Conservation (phyloP, 2,329 filamentous ascomycete genomes). For the Tolypocladium tropicale region DNA sequence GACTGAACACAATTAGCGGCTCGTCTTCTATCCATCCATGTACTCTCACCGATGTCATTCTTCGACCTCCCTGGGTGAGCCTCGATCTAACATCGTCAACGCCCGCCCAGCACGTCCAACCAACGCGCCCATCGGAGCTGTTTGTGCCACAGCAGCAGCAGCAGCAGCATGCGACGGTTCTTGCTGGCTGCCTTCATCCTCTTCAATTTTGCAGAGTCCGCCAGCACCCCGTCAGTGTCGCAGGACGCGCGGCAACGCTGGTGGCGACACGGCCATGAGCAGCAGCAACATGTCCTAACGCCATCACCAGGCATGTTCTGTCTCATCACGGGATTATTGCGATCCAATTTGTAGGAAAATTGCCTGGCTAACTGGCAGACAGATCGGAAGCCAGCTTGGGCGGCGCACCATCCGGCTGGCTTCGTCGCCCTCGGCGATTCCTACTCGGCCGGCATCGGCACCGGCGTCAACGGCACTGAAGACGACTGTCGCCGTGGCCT, state of each 20-base stretch:
- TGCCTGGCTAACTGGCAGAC: neutral
- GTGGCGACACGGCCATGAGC: neutral
- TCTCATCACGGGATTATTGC: neutral
- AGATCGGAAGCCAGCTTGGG: slow-evolving; percentile 1
- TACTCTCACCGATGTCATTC: neutral
- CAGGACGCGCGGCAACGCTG: neutral
- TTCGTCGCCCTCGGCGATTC: slow-evolving; percentile 36
- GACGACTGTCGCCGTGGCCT: slow-evolving; percentile 30
- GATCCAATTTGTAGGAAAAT: neutral
- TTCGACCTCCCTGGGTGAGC: neutral
- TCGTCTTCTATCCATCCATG: too few species aligned
- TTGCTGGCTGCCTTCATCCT: neutral
- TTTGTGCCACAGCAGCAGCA: neutral
- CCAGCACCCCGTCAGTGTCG: neutral
- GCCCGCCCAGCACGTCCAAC: neutral
- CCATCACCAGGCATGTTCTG: neutral
- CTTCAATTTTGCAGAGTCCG: neutral
- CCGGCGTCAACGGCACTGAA: slow-evolving; percentile 27
- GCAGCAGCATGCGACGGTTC: neutral
- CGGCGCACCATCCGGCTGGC: slow-evolving; percentile 12
- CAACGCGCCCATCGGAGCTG: neutral
- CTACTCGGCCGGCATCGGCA: slow-evolving; percentile 38
- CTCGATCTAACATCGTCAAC: neutral
- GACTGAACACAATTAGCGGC: too few species aligned
- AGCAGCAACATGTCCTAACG: neutral